A percentile compares a stretch with the other conserved stretches of the same genome.
phyloP scores from a whole-genome alignment of 306 rosid genomes.

The Mucuna pruriens region DNA sequence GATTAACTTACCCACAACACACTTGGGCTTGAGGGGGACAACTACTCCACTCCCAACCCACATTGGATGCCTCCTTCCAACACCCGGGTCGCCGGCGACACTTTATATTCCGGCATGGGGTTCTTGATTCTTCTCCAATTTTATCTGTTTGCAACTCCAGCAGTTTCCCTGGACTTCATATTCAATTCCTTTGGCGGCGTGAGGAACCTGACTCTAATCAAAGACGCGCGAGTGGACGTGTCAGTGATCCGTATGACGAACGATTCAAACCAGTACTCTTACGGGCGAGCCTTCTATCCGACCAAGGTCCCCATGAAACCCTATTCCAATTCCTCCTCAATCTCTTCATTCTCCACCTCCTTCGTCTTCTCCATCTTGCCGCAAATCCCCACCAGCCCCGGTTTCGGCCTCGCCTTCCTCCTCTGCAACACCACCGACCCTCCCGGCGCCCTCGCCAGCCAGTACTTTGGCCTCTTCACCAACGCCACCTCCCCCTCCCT shows the following conservation, averaged over 20 bases:
- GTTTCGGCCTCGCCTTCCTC: slow-evolving; percentile 83
- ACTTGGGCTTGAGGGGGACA: too few relatives aligned
- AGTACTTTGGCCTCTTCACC: slow-evolving; percentile 84
- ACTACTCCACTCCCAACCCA: too few relatives aligned
- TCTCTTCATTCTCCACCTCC: slow-evolving; percentile 79
- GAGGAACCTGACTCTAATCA: slow-evolving; percentile 61
- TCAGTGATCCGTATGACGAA: slow-evolving; percentile 76
- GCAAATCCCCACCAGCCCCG: slow-evolving; percentile 63
- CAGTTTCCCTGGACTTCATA: slow-evolving; percentile 55
- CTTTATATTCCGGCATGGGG: neutral
- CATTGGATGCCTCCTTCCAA: neutral
- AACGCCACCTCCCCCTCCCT: slow-evolving; percentile 47
- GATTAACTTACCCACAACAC: too few relatives aligned
- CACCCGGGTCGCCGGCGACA: too few relatives aligned
- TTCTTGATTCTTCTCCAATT: slow-evolving; percentile 17
- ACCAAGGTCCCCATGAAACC: slow-evolving; percentile 32
- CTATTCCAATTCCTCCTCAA: slow-evolving; percentile 31
- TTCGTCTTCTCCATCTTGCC: slow-evolving; percentile 83
- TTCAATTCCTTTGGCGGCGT: slow-evolving; percentile 65
- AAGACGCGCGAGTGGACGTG: slow-evolving; percentile 65
- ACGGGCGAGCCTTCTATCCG: slow-evolving; percentile 71
- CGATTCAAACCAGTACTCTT: slow-evolving; percentile 63
- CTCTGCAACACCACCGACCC: slow-evolving; percentile 74
- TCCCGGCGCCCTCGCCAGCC: slow-evolving; percentile 74
- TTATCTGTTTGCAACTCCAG: slow-evolving; percentile 17